Conservation (phyloP, 1,284 basidiomycete genomes). For the Rhizoctonia solani region DNA sequence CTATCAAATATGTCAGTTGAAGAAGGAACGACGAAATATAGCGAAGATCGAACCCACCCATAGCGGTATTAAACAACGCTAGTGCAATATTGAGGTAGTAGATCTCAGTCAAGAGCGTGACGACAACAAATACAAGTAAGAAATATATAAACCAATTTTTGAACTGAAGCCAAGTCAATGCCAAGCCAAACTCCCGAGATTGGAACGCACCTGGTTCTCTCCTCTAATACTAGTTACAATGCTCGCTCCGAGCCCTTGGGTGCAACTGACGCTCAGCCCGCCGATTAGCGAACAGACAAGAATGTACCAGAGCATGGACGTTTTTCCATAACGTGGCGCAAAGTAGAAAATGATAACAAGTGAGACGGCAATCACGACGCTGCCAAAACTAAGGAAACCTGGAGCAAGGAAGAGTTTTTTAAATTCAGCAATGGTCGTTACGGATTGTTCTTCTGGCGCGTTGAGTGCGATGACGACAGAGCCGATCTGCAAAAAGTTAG, state of each 20-base stretch:
- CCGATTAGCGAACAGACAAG: slow-evolving; percentile 67
- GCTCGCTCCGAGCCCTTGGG: slow-evolving; percentile 65
- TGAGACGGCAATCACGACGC: slow-evolving; percentile 48
- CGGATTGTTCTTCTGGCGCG: slow-evolving; percentile 79
- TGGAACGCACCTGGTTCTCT: slow-evolving; percentile 48
- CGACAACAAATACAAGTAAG: slow-evolving; percentile 48
- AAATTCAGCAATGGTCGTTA: slow-evolving; percentile 76
- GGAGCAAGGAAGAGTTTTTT: slow-evolving; percentile 62
- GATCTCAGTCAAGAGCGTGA: slow-evolving; percentile 58
- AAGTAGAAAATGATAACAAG: slow-evolving; percentile 52
- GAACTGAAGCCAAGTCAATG: slow-evolving; percentile 45
- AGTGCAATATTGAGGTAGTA: slow-evolving; percentile 73
- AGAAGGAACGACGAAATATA: background rate
- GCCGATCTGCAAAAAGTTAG: slow-evolving; percentile 46
- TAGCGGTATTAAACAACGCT: slow-evolving; percentile 65
- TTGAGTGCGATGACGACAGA: slow-evolving; percentile 60
- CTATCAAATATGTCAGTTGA: slow-evolving; percentile 42
- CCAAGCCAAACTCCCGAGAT: background rate
- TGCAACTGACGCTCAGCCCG: slow-evolving; percentile 68
- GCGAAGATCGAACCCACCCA: slow-evolving; percentile 46
- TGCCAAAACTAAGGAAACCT: slow-evolving; percentile 65
- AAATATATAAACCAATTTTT: slow-evolving; percentile 66
- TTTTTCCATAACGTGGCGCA: slow-evolving; percentile 61
- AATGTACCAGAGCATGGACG: slow-evolving; percentile 65
- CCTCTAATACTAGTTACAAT: slow-evolving; percentile 67